Evolutionary conservation across 2,329 filamentous ascomycete species (phyloP), one percentile per base, ranked within the genome.

Genomic region (Neofusicoccum parvum): DNA sequence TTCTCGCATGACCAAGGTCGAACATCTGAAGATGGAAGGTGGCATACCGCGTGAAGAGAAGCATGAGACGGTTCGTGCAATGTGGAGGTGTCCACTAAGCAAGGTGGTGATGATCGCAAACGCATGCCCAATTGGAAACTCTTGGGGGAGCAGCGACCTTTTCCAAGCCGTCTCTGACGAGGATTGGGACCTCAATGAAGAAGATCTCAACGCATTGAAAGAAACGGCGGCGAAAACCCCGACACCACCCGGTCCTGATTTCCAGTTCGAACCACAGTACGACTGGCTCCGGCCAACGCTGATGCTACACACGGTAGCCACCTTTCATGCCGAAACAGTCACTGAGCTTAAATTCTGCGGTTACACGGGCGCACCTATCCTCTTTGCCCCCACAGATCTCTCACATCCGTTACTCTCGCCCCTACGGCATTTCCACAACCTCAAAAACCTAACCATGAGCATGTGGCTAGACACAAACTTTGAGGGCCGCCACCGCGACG

Each of bases 291-390:
- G 72, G 5, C 67, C 70, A 20, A 71, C 76, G 3, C 78, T 80
- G 0, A 75, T 83, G 60, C 72, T 82, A 0, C 74, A 80, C 67
- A 80, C 76, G 0, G 73, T 82, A 10, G 79, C 79, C 6, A 71
- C 77, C 0, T 75, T 77, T 66, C 79, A 81, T 66, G 75, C 77
- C 5, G 67, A 66, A 9, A 81, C 78, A 1, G 67, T 82, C 14
- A 75, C 74, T 20, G 80, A 82, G 67, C 75, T 83, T 56, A 83
- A 83, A 66, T 78, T 83, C 49, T 83, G 81, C 65, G 81, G 81
- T 39, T 82, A 81, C 70, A 77, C 77, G 58, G 80, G 81, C 43
- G 74, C 77, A 14, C 77, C 80, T 0, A 73, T 80, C 1, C 74
- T 82, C 36, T 78, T 77, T 5, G 51, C 72, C 4, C 72, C 75